These are phyloP conservation scores for Moesziomyces sp. DNA, from an alignment of 1,284 basidiomycete genomes.

Conservation along the genomic window DNA sequence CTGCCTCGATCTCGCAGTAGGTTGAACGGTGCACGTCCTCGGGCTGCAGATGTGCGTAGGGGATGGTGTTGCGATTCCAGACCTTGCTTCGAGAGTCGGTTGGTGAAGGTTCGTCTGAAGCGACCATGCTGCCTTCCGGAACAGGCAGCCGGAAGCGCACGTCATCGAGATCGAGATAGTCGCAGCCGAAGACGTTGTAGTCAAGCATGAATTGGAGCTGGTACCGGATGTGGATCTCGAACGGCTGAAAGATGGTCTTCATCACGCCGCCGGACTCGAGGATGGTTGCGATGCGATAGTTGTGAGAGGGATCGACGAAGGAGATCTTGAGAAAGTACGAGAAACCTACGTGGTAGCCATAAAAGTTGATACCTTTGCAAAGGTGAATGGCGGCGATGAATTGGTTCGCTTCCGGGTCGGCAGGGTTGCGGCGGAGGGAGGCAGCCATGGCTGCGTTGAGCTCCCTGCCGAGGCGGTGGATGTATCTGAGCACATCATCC, in stretches of 20 bases:
- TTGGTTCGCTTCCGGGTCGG: slow-evolving; percentile 40
- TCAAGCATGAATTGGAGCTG: slow-evolving; percentile 93
- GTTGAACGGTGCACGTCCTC: slow-evolving; percentile 70
- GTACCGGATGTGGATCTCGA: slow-evolving; percentile 88
- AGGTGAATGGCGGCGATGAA: slow-evolving; percentile 74
- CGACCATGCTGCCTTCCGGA: slow-evolving; percentile 64
- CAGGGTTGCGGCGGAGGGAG: slow-evolving; percentile 43
- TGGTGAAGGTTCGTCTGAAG: slow-evolving; percentile 14
- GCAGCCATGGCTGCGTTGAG: slow-evolving; percentile 72
- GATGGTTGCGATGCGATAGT: slow-evolving; percentile 55
- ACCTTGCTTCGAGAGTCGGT: slow-evolving; percentile 26
- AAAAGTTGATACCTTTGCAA: slow-evolving; percentile 94
- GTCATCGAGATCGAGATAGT: slow-evolving; percentile 78
- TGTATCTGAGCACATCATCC: slow-evolving; percentile 75
- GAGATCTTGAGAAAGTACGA: slow-evolving; percentile 89
- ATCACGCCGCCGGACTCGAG: slow-evolving; percentile 60
- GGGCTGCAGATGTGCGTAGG: slow-evolving; percentile 36
- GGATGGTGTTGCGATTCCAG: slow-evolving; percentile 40
- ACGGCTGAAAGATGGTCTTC: slow-evolving; percentile 75
- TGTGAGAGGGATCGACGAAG: slow-evolving; percentile 73
- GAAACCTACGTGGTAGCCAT: slow-evolving; percentile 89
- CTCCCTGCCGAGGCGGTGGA: slow-evolving; percentile 75
- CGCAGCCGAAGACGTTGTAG: slow-evolving; percentile 94
- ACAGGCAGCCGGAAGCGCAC: slow-evolving; percentile 71
- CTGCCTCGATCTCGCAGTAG: slow-evolving; percentile 83